These are phyloP conservation scores for Olyra latifolia DNA, from an alignment of 176 grass and related monocot species.

Conservation along the genomic window DNA sequence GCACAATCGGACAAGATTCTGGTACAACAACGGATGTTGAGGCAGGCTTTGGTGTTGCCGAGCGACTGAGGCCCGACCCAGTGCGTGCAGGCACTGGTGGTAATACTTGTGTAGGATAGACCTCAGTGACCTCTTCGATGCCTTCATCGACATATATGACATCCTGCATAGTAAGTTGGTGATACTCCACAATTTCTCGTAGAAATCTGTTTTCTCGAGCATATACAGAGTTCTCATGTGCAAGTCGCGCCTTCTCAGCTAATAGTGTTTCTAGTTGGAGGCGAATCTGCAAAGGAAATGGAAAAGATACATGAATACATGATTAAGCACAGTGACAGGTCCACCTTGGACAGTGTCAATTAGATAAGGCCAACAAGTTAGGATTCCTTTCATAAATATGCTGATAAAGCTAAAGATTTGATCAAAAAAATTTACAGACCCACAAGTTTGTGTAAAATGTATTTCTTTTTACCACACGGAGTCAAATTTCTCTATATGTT, in stretches of 20 bases:
- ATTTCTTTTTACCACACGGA: background rate
- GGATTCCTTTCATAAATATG: background rate
- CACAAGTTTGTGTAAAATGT: background rate
- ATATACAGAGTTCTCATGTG: slow-evolving; percentile 89
- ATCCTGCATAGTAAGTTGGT: slow-evolving; percentile 98
- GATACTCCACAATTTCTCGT: slow-evolving; percentile 94
- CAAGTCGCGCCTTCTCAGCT: slow-evolving; percentile 84
- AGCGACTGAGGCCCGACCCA: background rate
- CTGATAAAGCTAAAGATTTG: slow-evolving; percentile 3
- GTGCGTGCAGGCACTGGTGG: slow-evolving; percentile 28
- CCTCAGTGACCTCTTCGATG: slow-evolving; percentile 92
- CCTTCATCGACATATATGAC: slow-evolving; percentile 94
- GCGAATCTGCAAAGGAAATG: slow-evolving; percentile 64
- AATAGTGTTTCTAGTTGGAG: slow-evolving; percentile 88
- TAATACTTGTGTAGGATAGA: slow-evolving; percentile 72
- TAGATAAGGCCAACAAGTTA: background rate
- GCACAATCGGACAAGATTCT: slow-evolving; percentile 50
- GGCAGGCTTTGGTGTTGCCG: slow-evolving; percentile 31
- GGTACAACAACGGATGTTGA: slow-evolving; percentile 42
- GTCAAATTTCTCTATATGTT: background rate
- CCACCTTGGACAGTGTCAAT: background rate
- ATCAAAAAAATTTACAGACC: background rate
- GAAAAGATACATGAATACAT: background rate
- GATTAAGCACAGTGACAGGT: background rate
- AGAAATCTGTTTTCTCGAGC: slow-evolving; percentile 97